Conservation (phyloP, 2,329 filamentous ascomycete species). For the Penicillium nordicum region DNA sequence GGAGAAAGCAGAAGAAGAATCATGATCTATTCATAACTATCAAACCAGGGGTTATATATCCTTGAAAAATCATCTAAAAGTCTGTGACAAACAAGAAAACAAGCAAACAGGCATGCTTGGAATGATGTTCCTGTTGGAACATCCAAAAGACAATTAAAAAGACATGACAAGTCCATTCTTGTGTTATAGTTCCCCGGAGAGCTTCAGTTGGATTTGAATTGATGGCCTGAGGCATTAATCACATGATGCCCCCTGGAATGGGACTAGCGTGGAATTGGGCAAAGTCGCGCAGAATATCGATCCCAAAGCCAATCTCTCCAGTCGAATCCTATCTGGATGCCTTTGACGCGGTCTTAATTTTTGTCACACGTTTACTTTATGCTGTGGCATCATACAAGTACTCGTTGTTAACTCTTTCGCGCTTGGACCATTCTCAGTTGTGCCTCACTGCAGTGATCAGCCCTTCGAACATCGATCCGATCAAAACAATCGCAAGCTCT, state of each 20-base stretch:
- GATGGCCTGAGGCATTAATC: conserved; percentile 13
- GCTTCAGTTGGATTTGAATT: too few species aligned
- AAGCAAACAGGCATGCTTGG: too few species aligned
- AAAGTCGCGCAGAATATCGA: conserved; percentile 29
- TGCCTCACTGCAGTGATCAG: conserved; percentile 10
- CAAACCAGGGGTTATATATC: too few species aligned
- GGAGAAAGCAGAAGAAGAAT: too few species aligned
- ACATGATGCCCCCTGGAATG: conserved; percentile 29
- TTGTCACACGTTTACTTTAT: background rate
- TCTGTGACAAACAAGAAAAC: too few species aligned
- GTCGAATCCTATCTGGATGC: conserved; percentile 5
- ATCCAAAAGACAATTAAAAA: too few species aligned
- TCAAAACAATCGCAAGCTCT: conserved; percentile 24
- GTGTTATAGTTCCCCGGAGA: too few species aligned
- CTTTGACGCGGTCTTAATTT: background rate
- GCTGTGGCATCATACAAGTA: background rate
- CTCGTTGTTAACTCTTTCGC: background rate
- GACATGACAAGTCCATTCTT: too few species aligned
- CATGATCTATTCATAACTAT: too few species aligned
- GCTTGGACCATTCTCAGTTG: conserved; percentile 1
- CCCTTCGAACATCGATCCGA: conserved; percentile 16
- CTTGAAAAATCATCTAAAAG: too few species aligned
- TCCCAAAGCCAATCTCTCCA: conserved; percentile 7
- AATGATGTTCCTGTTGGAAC: too few species aligned
- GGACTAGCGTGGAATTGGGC: conserved; percentile 27